Conservation (phyloP, 2,329 filamentous ascomycete species). For the Talaromyces verruculosus region DNA sequence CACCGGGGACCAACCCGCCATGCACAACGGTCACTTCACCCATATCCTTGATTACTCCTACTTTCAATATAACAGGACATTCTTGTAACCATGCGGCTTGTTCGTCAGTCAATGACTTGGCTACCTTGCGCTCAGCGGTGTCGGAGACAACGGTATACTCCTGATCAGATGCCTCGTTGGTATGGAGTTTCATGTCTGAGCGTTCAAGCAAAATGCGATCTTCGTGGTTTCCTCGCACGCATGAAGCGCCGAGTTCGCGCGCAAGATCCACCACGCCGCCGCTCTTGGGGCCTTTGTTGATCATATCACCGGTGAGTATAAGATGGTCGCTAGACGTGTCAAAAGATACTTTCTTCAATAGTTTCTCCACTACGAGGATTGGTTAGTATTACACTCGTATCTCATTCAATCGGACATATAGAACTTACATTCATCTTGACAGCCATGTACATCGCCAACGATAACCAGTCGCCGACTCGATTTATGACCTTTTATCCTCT, state of each 20-base stretch:
- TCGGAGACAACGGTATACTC: constrained; percentile 24
- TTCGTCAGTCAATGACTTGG: constrained; percentile 56
- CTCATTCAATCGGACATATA: background rate
- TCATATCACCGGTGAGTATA: constrained; percentile 73
- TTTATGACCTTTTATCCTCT: constrained; percentile 20
- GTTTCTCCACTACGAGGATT: constrained; percentile 45
- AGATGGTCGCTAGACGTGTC: constrained; percentile 66
- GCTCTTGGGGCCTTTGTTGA: constrained; percentile 86
- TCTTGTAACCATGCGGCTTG: constrained; percentile 68
- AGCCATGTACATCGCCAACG: constrained; percentile 91
- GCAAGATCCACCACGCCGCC: constrained; percentile 73
- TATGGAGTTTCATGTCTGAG: constrained; percentile 42
- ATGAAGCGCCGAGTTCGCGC: constrained; percentile 70
- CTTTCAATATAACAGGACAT: constrained; percentile 74
- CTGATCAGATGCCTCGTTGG: constrained; percentile 23
- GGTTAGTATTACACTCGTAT: background rate
- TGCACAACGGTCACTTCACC: constrained; percentile 76
- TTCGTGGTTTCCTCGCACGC: constrained; percentile 90
- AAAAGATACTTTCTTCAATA: constrained; percentile 69
- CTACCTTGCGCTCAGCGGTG: constrained; percentile 52
- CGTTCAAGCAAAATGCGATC: constrained; percentile 75
- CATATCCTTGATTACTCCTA: constrained; percentile 62
- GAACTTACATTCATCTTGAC: constrained; percentile 62
- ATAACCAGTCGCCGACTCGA: constrained; percentile 62
- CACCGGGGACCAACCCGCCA: constrained; percentile 76